Evolutionary conservation across 345 rosid species (phyloP).

Genomic region (Cardiospermum halicacabum): DNA sequence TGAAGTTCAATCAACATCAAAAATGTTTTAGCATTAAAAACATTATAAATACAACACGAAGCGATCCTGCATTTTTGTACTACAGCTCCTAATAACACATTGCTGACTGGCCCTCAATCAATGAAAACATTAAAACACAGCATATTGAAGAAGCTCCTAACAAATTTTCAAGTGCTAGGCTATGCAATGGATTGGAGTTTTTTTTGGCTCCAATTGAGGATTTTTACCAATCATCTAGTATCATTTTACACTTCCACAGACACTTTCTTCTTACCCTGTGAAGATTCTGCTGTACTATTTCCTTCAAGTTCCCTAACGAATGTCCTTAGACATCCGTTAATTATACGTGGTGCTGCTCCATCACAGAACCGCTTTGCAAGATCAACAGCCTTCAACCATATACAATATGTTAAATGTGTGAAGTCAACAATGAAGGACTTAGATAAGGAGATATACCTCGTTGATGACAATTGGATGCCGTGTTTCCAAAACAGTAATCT

Average conservation of each 20-base stretch:
- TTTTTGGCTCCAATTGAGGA: neutral
- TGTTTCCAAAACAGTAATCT: conserved; percentile 74
- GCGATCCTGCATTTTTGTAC: no score
- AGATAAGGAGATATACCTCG: conserved; percentile 42
- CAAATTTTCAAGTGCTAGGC: neutral
- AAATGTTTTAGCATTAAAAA: no score
- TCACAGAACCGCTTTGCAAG: conserved; percentile 96
- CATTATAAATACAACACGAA: no score
- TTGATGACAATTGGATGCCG: conserved; percentile 90
- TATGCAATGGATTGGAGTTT: no score
- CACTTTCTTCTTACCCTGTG: conserved; percentile 28
- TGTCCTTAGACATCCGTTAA: conserved; percentile 92
- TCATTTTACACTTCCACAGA: conserved; percentile 11
- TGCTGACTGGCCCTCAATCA: neutral
- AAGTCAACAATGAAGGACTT: neutral
- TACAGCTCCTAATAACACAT: neutral
- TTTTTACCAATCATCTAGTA: neutral
- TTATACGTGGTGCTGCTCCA: conserved; percentile 86
- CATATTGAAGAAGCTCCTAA: neutral
- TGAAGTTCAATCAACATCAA: no score
- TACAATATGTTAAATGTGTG: neutral
- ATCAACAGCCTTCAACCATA: conserved; percentile 71
- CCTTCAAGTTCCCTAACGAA: conserved; percentile 53
- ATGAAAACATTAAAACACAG: neutral
- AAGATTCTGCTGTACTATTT: conserved; percentile 22